These are phyloP conservation scores for Solanum boliviense DNA, from an alignment of 257 asterid species.

Conservation along the genomic window DNA sequence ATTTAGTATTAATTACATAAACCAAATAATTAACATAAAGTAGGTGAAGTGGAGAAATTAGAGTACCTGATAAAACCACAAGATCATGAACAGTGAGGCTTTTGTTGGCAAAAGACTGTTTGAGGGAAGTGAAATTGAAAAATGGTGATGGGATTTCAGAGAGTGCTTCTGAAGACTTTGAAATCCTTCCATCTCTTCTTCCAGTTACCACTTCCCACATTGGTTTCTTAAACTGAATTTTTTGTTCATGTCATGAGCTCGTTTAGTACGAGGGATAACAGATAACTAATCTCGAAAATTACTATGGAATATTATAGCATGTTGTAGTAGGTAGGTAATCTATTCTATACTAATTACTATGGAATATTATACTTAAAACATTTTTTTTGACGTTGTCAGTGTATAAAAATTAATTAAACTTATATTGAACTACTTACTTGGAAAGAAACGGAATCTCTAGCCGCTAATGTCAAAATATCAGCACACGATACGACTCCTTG, in stretches of 20 bases:
- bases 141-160: slow-evolving; percentile 36
- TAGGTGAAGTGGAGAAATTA: neutral
- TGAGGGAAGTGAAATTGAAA: slow-evolving; percentile 27
- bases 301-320: neutral
- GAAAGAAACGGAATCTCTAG: slow-evolving; percentile 35
- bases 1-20: neutral
- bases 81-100: slow-evolving; percentile 25
- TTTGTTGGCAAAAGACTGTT: slow-evolving; percentile 15
- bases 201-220: slow-evolving; percentile 42
- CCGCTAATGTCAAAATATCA: slow-evolving; percentile 30
- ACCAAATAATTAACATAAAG: neutral
- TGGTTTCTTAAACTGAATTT: slow-evolving; percentile 14
- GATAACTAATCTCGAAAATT: neutral
- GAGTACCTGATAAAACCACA: slow-evolving; percentile 41
- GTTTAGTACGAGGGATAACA: no score
- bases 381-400: neutral
- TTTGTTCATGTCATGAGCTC: neutral
- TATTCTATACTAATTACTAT: no score
- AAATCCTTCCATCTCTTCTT: slow-evolving; percentile 34
- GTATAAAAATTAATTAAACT: no score
- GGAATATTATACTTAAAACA: neutral
- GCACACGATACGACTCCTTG: slow-evolving; percentile 39
- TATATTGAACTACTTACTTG: slow-evolving; percentile 6
- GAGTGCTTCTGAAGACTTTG: slow-evolving; percentile 17
- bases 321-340: neutral